Evolutionary conservation across 345 rosid genomes (phyloP), one percentile per base, ranked within the genome.

Genomic region (Pugionium cornutum): DNA sequence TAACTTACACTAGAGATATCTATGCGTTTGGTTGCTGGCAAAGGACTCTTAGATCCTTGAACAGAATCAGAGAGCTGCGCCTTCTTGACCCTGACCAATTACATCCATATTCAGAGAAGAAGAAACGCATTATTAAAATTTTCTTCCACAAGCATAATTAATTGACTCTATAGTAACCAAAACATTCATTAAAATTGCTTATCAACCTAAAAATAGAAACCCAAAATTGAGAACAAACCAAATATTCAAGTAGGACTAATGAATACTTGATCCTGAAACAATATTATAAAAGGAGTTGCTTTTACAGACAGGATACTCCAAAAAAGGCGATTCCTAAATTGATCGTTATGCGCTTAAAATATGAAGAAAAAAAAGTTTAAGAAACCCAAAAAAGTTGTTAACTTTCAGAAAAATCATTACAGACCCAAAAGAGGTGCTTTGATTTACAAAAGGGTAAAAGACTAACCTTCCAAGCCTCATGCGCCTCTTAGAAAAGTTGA

Each of bases 391-490:
- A 66, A 62, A 64, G 70, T 27, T 51, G 4, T 42, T 43, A 52
- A 18, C 18, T 76, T 62, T 53, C 59, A 7, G n/a, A 29, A 44
- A 48, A 51, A 66, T 37, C 52, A 40, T 60, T 0, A 40, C 1
- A 66, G 58, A 59, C 30, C 53, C 65, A 18, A 46, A 41, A 53
- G 59, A 72, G 71, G 56, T 51, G 61, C 42, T 37, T 27, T 54
- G 68, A 60, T 43, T 41, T 18, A 18, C 18, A 18, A 45, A 9
- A 44, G 41, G 48, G 44, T 18, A 18, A 54, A 18, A 29, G 51
- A 75, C 80, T 58, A 51, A 92, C 98, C 97, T 86, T 72, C 97
- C 98, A 76, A 92, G 94, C 64, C 87, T 92, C 87, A 83, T 86
- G 66, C 96, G 97, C 55, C 86, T 80, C 45, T 91, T 86, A n/a